Conservation (phyloP, 1,284 basidiomycete genomes). For the Pascua guehoae region DNA sequence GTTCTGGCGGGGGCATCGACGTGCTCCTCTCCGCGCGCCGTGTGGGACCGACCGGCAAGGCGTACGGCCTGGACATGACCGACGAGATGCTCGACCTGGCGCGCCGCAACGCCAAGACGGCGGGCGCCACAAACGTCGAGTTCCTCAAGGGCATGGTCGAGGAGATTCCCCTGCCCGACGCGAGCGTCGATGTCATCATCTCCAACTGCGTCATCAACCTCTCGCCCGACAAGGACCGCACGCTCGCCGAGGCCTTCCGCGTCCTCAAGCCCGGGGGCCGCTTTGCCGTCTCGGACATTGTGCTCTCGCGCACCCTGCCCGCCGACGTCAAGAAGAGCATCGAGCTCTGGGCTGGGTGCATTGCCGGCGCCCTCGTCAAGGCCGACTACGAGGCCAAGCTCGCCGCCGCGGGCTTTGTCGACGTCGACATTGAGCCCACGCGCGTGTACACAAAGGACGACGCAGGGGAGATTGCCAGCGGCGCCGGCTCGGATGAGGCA, state of each 20-base stretch:
- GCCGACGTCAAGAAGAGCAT: slow-evolving; percentile 4
- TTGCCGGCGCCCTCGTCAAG: slow-evolving; percentile 17
- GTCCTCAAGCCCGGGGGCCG: slow-evolving; percentile 94
- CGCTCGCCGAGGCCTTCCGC: slow-evolving; percentile 82
- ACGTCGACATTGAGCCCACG: slow-evolving; percentile 13
- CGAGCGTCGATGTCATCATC: slow-evolving; percentile 56
- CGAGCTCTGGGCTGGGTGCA: slow-evolving; percentile 22
- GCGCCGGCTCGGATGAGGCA: slow-evolving; percentile 3
- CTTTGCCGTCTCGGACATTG: slow-evolving; percentile 66
- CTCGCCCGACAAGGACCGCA: slow-evolving; percentile 49
- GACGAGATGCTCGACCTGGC: slow-evolving; percentile 20
- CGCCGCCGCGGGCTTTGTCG: slow-evolving; percentile 10
- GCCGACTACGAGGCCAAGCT: slow-evolving; percentile 16
- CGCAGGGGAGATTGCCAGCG: slow-evolving; percentile 13
- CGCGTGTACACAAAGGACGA: slow-evolving; percentile 17
- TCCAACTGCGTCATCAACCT: slow-evolving; percentile 60
- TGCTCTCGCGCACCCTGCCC: slow-evolving; percentile 12
- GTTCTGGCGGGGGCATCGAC: slow-evolving; percentile 58
- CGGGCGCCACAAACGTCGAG: slow-evolving; percentile 50
- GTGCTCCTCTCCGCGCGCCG: slow-evolving; percentile 56
- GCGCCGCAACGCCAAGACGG: slow-evolving; percentile 52
- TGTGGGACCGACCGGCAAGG: slow-evolving; percentile 55
- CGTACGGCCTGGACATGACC: slow-evolving; percentile 57
- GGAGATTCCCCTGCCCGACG: slow-evolving; percentile 53
- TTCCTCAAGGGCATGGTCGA: slow-evolving; percentile 53